Evolutionary conservation across 2,329 filamentous ascomycete species (phyloP), one percentile per base, ranked within the genome.

Genomic region (Ceratocystis ficicola): DNA sequence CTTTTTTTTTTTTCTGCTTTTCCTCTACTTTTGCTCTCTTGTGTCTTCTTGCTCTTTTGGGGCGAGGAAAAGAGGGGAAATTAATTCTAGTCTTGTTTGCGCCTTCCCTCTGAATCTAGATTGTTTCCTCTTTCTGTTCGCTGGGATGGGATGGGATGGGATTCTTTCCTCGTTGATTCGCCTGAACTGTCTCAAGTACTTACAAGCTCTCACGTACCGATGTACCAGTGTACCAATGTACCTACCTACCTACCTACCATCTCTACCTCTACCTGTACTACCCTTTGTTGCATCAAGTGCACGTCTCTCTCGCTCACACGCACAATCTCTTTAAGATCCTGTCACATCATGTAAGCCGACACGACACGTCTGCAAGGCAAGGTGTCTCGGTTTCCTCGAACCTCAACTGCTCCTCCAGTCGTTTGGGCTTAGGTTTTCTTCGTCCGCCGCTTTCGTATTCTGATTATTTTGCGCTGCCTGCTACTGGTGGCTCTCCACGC

Each of bases 91-190:
- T 41, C 36, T 12, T 41, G 12, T 41, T 41, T 57, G 22, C 12
- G 10, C 28, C 32, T n/a, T 36, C 25, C 20, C 48, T 15, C 28
- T 52, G 48, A 28, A 41, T 41, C 10, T 59, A 28, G 55, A 59
- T 59, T 59, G 30, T 59, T 59, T 59, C 20, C 55, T 59, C 55
- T 59, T 59, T 59, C 17, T 1, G 55, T 59, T 57, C 30, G 36
- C 36, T 41, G 36, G 12, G 36, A 12, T 12, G 36, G 36, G 10
- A 15, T 41, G 36, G 12, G 36, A 12, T 12, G 36, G 36, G 36
- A 15, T 41, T 41, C 12, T 41, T 41, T 41, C 12, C 36, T 41
- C 10, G 36, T 41, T 15, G 36, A 41, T 41, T 41, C 36, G 36
- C 36, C 12, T 41, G 36, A 15, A 10, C 12, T 15, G 36, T 41